Evolutionary conservation across 208 protist species (phyloP).

Genomic region (Wallacemonas rigidus): DNA sequence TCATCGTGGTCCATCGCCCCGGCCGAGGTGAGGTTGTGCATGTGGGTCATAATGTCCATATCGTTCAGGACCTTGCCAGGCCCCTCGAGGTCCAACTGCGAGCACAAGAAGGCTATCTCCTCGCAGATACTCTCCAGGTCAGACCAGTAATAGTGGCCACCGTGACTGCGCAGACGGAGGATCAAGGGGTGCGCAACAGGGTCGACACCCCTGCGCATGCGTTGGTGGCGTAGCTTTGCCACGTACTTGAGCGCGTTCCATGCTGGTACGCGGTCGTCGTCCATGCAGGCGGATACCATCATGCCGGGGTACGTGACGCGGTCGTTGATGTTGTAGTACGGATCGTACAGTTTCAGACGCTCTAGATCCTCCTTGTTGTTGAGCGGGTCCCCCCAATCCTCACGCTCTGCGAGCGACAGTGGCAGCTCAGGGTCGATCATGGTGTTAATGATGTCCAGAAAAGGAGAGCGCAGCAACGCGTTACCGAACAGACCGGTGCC

Average conservation of each 20-base stretch:
- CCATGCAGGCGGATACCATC: slow-evolving; percentile 89
- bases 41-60: slow-evolving; percentile 94
- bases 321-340: slow-evolving; percentile 92
- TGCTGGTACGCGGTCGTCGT: slow-evolving; percentile 89
- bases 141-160: slow-evolving; percentile 88
- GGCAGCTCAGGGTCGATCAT: slow-evolving; percentile 92
- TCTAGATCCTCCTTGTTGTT: slow-evolving; percentile 69
- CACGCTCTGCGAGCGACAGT: slow-evolving; percentile 89
- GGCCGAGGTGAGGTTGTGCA: slow-evolving; percentile 86
- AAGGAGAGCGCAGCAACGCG: slow-evolving; percentile 87
- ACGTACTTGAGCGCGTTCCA: slow-evolving; percentile 93
- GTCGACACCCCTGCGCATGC: slow-evolving; percentile 65
- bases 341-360: slow-evolving; percentile 76
- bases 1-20: slow-evolving; percentile 92
- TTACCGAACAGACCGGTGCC: slow-evolving; percentile 86
- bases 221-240: slow-evolving; percentile 82
- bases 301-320: slow-evolving; percentile 90
- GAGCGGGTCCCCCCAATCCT: slow-evolving; percentile 95
- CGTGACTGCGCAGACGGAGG: slow-evolving; percentile 62
- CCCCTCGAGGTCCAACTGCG: slow-evolving; percentile 83
- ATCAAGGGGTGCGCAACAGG: slow-evolving; percentile 75
- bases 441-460: slow-evolving; percentile 94
- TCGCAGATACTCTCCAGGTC: slow-evolving; percentile 84
- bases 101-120: slow-evolving; percentile 86
- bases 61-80: slow-evolving; percentile 85